A percentile compares a stretch with the other conserved stretches of the same genome.
Conservation (phyloP, 495 filamentous ascomycete species). For the Penicillium robsamsonii region DNA sequence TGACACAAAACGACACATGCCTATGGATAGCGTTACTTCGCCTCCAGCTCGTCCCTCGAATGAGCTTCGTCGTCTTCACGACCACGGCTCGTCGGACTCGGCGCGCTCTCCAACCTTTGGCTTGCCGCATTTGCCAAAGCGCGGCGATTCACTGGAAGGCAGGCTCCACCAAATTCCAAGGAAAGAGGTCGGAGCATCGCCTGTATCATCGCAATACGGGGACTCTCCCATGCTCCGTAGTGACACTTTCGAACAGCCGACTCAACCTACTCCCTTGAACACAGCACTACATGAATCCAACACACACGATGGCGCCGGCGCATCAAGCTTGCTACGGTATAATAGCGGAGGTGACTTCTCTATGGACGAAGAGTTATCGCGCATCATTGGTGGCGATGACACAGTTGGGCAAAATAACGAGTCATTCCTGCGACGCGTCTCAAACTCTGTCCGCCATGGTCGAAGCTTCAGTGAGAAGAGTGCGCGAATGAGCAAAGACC, state of each 20-base stretch:
- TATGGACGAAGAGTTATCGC: conserved; percentile 87
- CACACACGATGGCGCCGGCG: conserved; percentile 41
- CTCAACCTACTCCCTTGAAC: conserved; percentile 46
- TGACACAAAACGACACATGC: conserved; percentile 10
- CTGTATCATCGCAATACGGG: conserved; percentile 25
- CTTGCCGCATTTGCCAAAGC: conserved; percentile 46
- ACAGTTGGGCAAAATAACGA: conserved; percentile 43
- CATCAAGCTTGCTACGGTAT: conserved; percentile 72
- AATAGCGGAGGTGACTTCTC: conserved; percentile 74
- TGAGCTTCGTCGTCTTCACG: conserved; percentile 40
- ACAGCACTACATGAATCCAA: conserved; percentile 42
- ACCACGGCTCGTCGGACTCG: conserved; percentile 40
- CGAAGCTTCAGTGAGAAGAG: conserved; percentile 79
- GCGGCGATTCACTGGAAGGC: conserved; percentile 57
- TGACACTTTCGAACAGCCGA: conserved; percentile 43
- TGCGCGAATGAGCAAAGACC: conserved; percentile 43
- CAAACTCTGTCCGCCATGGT: conserved; percentile 90
- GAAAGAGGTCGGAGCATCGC: conserved; percentile 36
- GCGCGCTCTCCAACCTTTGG: conserved; percentile 30
- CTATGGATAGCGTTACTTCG: conserved; percentile 30
- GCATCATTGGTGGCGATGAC: conserved; percentile 71
- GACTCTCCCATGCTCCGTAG: conserved; percentile 58
- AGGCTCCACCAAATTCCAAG: conserved; percentile 34
- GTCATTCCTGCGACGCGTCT: conserved; percentile 82
- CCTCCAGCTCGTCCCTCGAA: conserved; percentile 37